Base-by-base conservation (phyloP, 768 basidiomycete species). In the Astraeus odoratus region DNA sequence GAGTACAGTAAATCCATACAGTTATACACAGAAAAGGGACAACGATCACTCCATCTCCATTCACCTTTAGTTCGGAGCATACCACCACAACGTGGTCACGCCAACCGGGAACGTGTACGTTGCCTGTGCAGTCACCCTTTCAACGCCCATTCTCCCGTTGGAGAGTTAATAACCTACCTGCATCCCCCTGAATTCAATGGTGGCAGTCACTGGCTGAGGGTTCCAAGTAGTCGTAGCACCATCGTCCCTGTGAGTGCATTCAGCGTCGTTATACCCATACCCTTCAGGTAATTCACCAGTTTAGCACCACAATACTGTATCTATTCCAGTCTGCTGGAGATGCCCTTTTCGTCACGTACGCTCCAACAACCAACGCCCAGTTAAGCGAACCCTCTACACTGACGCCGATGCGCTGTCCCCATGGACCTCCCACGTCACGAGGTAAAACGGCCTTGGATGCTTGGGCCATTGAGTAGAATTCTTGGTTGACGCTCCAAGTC, bases 71-170 rank as follows among this genome's bases (percentile, higher is more conserved):
- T 39, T n/a, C 2, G 37, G 23, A 24, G 63, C 71, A 51, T 72
- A 76, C 75, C 74, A 76, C 73, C 70, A 73, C 37, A 76, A 57
- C 37, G 75, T 76, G 39, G 74, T 75, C 22, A 87, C 78, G 22
- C 86, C 86, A 12, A 86, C 83, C 2, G 85, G 84, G 68, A 89
- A 89, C 3, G 81, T 84, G 58, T 84, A 83, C 1, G 68, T 75
- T 3, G 83, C 86, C 78, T 76, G 42, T 5, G 26, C 12, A 8
- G 4, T 27, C 24, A 39, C 18, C 2, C 9, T 23, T 30, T 52
- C 25, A 55, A 34, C 23, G 44, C 25, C 3, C 8, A 9, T 12
- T 27, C 40, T 22, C n/a, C 27, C 36, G 25, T 15, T 3, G 31
- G 24, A 2, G 4, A 29, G 37, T n/a, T 35, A 36, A 15, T 33